Evolutionary conservation across 768 basidiomycete genomes (phyloP).

Genomic region (Mycena indigotica): DNA sequence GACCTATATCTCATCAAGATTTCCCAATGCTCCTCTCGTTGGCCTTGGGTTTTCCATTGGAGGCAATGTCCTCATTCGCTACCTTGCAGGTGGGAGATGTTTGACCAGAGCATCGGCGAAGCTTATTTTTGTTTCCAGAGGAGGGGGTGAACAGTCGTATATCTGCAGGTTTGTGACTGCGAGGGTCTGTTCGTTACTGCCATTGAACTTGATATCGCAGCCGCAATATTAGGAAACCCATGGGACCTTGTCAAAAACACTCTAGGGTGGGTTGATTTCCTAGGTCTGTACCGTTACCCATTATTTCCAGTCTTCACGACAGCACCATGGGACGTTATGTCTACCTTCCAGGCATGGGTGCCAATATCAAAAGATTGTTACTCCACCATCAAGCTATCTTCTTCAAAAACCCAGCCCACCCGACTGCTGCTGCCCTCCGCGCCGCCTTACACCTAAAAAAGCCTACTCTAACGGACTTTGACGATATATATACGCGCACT

Average conservation of each 20-base stretch:
- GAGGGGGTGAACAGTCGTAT: conserved; percentile 70
- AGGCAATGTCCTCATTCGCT: conserved; percentile 86
- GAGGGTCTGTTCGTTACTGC: too few relatives aligned
- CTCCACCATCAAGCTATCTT: conserved; percentile 53
- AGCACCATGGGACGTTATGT: conserved; percentile 57
- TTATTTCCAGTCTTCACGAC: conserved; percentile 48
- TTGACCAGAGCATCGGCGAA: too few relatives aligned
- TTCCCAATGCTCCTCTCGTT: conserved; percentile 79
- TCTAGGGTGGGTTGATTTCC: conserved; percentile 15
- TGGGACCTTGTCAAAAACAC: conserved; percentile 46
- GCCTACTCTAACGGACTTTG: conserved; percentile 62
- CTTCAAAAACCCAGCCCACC: conserved; percentile 48
- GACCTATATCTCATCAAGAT: conserved; percentile 68
- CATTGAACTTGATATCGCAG: too few relatives aligned
- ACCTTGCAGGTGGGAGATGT: too few relatives aligned
- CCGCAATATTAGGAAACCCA: conserved; percentile 67
- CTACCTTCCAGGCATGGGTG: conserved; percentile 82
- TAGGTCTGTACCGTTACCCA: background rate
- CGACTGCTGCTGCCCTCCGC: conserved; percentile 50
- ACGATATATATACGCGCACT: conserved; percentile 63
- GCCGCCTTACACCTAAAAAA: conserved; percentile 48
- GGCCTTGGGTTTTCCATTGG: conserved; percentile 94
- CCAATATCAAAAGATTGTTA: conserved; percentile 64
- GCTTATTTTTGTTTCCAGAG: too few relatives aligned
- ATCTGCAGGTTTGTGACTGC: too few relatives aligned